Base-by-base conservation (phyloP, 768 basidiomycete species). In the Mycena maculata region DNA sequence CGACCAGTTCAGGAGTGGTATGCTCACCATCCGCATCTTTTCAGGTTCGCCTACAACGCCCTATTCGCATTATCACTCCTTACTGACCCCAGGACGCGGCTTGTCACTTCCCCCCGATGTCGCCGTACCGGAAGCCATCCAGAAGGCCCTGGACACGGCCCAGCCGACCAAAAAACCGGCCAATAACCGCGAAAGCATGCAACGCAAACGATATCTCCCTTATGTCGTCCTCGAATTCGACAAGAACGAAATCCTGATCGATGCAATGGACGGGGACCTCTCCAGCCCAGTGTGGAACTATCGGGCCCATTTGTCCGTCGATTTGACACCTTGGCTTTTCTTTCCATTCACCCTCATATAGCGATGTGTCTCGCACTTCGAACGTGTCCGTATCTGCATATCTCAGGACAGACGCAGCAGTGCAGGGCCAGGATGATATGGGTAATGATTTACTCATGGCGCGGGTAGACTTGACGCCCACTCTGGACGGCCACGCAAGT, bases 151-250 rank as follows among this genome's bases (percentile, higher is more conserved):
- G 48, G 88, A 90, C 63, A 83, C 86, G 20, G 81, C 85, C 8
- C 86, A 87, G 5, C 80, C 86, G 10, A 75, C 83, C 15, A 82
- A 89, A 53, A 83, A 82, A 49, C 86, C 88, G 9, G 86, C 87
- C 7, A 90, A 89, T 78, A 92, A 94, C 77, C 87, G 96, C 48
- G 97, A 98, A 73, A 96, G 93, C 75, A 82, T 96, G 77, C 96
- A 97, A 77, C 87, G 98, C 70, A 94, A 91, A 78, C 94, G 96
- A 65, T 92, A 90, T 79, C 86, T 99, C 38, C 98, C 98, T 30
- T 99, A 93, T 72, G 93, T 99, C 76, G 98, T 99, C 44, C 90
- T 99, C 72, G 96, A 98, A 81, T 97, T 96, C 83, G 93, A 95
- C 82, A 95, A 95, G 85, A 99, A 99, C 79, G 96, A 99, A 78